Evolutionary conservation across 2,329 filamentous ascomycete species (phyloP).

Genomic region (Aspergillus persii): DNA sequence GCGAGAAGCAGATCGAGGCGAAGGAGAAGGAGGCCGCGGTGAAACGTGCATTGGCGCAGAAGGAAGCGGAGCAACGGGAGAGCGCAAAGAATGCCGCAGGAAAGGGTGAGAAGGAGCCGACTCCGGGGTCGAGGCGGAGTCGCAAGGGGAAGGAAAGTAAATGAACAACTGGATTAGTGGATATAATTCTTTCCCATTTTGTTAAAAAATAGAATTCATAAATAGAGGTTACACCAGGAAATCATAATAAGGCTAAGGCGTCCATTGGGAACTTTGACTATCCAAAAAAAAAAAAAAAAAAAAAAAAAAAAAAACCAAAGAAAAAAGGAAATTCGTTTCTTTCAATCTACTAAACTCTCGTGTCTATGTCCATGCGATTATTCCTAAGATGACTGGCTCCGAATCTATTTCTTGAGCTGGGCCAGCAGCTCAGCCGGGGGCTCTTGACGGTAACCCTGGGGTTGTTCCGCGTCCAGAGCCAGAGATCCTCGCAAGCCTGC

Average conservation of each 20-base stretch:
- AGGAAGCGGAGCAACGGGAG: slow-evolving; percentile 32
- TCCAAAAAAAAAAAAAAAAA: neutral
- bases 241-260: neutral
- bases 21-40: slow-evolving; percentile 76
- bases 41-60: slow-evolving; percentile 59
- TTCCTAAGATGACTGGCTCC: neutral
- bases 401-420: slow-evolving; percentile 37
- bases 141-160: slow-evolving; percentile 34
- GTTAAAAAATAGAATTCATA: neutral
- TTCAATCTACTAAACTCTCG: slow-evolving; percentile 24
- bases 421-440: slow-evolving; percentile 81
- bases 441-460: slow-evolving; percentile 86
- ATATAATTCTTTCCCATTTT: neutral
- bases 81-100: slow-evolving; percentile 10
- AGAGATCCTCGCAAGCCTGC: slow-evolving; percentile 89
- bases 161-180: slow-evolving; percentile 2
- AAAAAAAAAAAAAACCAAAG: slow-evolving; percentile 26
- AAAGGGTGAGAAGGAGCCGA: slow-evolving; percentile 26
- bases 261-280: neutral
- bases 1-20: slow-evolving; percentile 76
- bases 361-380: slow-evolving; percentile 5
- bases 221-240: neutral
- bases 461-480: slow-evolving; percentile 97
- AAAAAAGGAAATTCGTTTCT: slow-evolving; percentile 38
- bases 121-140: slow-evolving; percentile 40